Evolutionary conservation across 495 filamentous ascomycete genomes (phyloP), one percentile per base, ranked within the genome.

Genomic region (Penicillium steckii): DNA sequence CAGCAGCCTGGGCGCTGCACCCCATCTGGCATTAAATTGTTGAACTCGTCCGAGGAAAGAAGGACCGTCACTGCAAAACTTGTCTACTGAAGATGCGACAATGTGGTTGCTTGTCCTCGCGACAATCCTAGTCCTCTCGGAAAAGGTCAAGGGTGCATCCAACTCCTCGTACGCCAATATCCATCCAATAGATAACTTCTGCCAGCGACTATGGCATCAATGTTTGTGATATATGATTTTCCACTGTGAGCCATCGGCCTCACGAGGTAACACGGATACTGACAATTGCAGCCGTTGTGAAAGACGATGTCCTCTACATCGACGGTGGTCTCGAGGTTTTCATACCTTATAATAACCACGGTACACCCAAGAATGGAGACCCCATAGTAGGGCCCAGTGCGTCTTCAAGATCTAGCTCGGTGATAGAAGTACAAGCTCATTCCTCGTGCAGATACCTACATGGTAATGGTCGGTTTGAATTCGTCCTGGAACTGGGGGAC

Each of bases 401-500:
- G 62, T 22, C 62, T 25, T 50, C 26, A 48, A 57, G 50, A 26
- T 50, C 23, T 1, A 41, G 3, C 4, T 6, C n/a, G 15, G 33
- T 2, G 8, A n/a, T 3, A 17, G 18, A 35, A 35, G 1, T 1
- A 3, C 19, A 42, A 7, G 27, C 12, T 44, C 8, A 44, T 26
- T 26, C 2, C 13, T 17, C 3, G 23, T 12, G 18, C 46, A 76
- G 75, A 76, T 50, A 63, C 62, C 2, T 65, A 67, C 42, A 30
- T 78, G 4, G 60, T 78, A 17, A 45, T 45, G 8, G 55, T 76
- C 13, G 62, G 73, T 25, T 48, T 77, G 55, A 64, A 44, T 27
- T 45, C 45, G 1, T 71, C 72, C 7, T 77, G 70, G 73, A 61
- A 77, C 47, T 76, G 71, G 73, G 68, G 75, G 35, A 61, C 37